Evolutionary conservation across 2,329 filamentous ascomycete genomes (phyloP), one percentile per base, ranked within the genome.

Genomic region (Stagonosporopsis vannaccii): DNA sequence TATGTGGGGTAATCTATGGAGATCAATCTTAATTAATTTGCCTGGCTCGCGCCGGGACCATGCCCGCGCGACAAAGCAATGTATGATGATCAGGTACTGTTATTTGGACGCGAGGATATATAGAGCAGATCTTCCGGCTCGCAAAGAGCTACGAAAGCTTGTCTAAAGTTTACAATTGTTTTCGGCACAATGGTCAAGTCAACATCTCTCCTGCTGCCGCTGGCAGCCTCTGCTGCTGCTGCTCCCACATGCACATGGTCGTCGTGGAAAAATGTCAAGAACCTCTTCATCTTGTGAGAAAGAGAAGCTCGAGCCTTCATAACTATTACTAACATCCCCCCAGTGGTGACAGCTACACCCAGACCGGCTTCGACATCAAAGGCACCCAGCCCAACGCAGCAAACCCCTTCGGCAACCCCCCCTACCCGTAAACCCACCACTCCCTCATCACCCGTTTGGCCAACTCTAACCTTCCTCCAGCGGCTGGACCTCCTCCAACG

Each of bases 361-460:
- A 82, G 58, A 86, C 84, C 2, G 82, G 82, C 8, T 90, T 89
- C 72, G 75, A 86, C 56, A 75, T 81, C 37, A 79, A 74, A 11
- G 77, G 79, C 20, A 72, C 78, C 0, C 80, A 85, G 33, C 85
- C 87, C 1, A 82, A 78, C 7, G 60, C 77, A 4, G 71, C 74
- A 6, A 85, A 87, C 64, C 85, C 86, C 0, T 76, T 89, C 59
- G 86, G 87, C 0, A 90, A 90, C 63, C 87, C 87, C 0, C 43
- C 76, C 0, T 85, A 83, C 59, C 82, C 81, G 67, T 72, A 66
- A 32, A 12, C 56, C 65, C 15, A 9, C 12, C 22, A 32, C 17
- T 17, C 22, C 28, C 17, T 3, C 28, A 9, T 19, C 19, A 3
- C 20, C 17, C 35, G 20, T 19, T 39, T 1, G 11, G 37, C 9